Percentiles rank a stretch among this genome's conserved stretches.
Conservation (phyloP, 768 basidiomycete species). For the Tephrocybe sp. region DNA sequence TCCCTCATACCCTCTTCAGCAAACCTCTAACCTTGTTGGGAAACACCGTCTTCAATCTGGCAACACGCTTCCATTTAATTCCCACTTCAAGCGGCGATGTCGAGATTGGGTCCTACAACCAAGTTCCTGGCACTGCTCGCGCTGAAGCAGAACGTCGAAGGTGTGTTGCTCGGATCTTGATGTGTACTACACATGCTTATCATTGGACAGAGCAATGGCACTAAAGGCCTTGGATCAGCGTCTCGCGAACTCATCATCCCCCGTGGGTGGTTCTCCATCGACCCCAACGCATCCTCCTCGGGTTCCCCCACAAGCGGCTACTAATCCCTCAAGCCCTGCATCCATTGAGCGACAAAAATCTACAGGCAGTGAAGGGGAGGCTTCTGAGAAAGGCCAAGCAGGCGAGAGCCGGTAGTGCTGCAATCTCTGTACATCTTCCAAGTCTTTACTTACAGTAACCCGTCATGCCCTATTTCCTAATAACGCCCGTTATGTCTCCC, state of each 20-base stretch:
- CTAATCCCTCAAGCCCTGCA: constrained; percentile 21
- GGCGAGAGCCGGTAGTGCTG: constrained; percentile 27
- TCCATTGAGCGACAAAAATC: constrained; percentile 34
- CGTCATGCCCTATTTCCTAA: constrained; percentile 11
- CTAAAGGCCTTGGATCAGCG: constrained; percentile 96
- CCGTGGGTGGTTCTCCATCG: constrained; percentile 35
- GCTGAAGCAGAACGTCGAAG: constrained; percentile 96
- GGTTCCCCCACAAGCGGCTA: constrained; percentile 30
- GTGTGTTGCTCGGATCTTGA: constrained; percentile 39
- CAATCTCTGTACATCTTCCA: constrained; percentile 1
- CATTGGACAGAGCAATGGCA: constrained; percentile 78
- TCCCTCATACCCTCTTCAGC: constrained; percentile 39
- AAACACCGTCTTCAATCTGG: constrained; percentile 66
- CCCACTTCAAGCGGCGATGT: constrained; percentile 63
- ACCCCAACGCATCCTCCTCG: constrained; percentile 29
- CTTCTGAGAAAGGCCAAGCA: constrained; percentile 30
- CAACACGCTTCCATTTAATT: constrained; percentile 73
- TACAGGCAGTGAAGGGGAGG: constrained; percentile 30
- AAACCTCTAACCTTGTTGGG: constrained; percentile 68
- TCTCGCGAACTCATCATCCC: constrained; percentile 64
- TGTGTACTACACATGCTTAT: constrained; percentile 3
- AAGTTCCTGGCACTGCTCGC: constrained; percentile 83
- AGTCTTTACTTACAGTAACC: constrained; percentile 14
- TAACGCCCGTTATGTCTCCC: constrained; percentile 9
- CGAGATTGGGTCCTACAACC: constrained; percentile 70